A percentile compares a stretch with the other conserved stretches of the same genome.
Evolutionary conservation across 192 early-diverging fungal genomes (phyloP).

Genomic region (Gaertneriomyces sp.): DNA sequence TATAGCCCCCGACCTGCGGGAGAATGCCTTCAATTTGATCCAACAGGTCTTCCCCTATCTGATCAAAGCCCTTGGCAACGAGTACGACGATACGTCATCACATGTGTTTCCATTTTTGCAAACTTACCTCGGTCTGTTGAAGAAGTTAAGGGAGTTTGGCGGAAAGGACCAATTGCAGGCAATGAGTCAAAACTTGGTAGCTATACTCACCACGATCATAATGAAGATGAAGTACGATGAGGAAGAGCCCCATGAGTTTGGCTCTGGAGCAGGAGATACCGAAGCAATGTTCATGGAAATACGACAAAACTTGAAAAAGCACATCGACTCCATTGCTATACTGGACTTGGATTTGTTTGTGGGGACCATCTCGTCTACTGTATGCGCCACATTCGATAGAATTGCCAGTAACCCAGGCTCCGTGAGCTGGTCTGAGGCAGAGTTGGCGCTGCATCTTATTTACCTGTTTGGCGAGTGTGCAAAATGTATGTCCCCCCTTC

Average conservation of each 20-base stretch:
- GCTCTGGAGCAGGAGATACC: conserved; percentile 69
- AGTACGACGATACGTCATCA: conserved; percentile 78
- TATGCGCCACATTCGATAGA: conserved; percentile 59
- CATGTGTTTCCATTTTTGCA: conserved; percentile 75
- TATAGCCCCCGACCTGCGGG: conserved; percentile 38
- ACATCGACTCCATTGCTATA: conserved; percentile 65
- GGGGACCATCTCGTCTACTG: conserved; percentile 54
- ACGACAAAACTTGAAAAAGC: conserved; percentile 50
- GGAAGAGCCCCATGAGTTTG: conserved; percentile 70
- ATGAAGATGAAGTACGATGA: conserved; percentile 89
- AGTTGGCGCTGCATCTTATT: conserved; percentile 69
- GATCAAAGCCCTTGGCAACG: conserved; percentile 73
- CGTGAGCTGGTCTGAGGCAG: conserved; percentile 66
- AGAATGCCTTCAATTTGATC: conserved; percentile 61
- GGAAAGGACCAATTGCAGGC: background rate
- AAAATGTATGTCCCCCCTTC: conserved; percentile 47
- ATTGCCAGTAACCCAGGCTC: conserved; percentile 32
- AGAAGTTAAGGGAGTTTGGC: conserved; percentile 27
- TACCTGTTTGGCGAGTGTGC: conserved; percentile 70
- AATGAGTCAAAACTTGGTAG: conserved; percentile 30
- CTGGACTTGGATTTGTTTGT: conserved; percentile 65
- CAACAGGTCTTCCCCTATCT: conserved; percentile 74
- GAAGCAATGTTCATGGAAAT: conserved; percentile 72
- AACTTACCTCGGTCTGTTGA: conserved; percentile 64
- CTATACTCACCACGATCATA: conserved; percentile 64